phyloP scores from a whole-genome alignment of 2,329 filamentous ascomycete genomes.

The Xylaria sp. region DNA sequence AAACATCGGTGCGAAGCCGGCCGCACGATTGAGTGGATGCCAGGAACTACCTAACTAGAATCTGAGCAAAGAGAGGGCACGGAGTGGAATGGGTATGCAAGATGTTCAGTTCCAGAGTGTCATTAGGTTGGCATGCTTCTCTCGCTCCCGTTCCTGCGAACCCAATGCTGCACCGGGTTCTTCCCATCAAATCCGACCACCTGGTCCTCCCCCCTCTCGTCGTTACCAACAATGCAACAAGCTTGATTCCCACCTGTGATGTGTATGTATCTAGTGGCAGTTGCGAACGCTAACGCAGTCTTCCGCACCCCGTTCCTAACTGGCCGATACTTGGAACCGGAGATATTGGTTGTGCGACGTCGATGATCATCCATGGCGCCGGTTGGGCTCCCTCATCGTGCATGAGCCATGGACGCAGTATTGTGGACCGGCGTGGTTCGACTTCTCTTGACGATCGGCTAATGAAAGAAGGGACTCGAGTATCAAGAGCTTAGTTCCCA shows the following conservation, averaged over 20 bases:
- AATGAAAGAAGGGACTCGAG: not conserved
- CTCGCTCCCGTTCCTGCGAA: not conserved
- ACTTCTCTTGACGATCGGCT: not conserved
- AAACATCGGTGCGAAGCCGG: no score
- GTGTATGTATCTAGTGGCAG: not conserved
- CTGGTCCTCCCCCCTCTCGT: not conserved
- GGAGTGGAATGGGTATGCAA: not conserved
- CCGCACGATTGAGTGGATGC: conserved; percentile 1
- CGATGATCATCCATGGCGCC: not conserved
- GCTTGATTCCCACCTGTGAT: not conserved
- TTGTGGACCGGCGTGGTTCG: not conserved
- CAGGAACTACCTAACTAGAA: not conserved
- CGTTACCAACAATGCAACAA: not conserved
- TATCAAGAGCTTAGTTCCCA: conserved; percentile 19
- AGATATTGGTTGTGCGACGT: not conserved
- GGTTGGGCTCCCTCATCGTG: not conserved
- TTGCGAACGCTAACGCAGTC: not conserved
- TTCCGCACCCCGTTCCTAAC: not conserved
- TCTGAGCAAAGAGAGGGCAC: not conserved
- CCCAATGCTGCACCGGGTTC: not conserved
- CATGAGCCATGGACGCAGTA: not conserved
- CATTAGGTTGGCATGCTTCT: conserved; percentile 1
- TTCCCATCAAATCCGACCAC: not conserved
- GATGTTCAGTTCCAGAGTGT: conserved; percentile 5
- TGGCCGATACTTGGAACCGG: not conserved